Evolutionary conservation across 2,329 filamentous ascomycete species (phyloP).

Genomic region (Amauroascus verrucosus): DNA sequence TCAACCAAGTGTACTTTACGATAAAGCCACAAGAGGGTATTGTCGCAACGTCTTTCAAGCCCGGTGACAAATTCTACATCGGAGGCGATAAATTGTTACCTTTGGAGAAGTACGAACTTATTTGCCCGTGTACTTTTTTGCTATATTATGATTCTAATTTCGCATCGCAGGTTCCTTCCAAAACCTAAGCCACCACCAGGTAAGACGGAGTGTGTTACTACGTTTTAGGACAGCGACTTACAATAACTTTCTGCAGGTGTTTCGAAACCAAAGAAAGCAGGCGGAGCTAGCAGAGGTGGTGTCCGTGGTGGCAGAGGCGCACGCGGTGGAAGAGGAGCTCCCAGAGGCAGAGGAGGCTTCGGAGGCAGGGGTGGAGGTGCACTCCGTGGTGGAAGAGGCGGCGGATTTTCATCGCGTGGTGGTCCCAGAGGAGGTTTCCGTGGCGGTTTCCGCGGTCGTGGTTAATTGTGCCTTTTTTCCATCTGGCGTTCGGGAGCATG

Average conservation of each 20-base stretch:
- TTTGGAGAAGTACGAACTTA: constrained; percentile 57
- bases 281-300: constrained; percentile 46
- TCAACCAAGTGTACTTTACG: constrained; percentile 98
- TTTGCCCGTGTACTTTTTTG: constrained; percentile 9
- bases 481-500: constrained; percentile 19
- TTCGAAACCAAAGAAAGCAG: constrained; percentile 58
- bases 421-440: constrained; percentile 25
- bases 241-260: constrained; percentile 43
- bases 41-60: constrained; percentile 86
- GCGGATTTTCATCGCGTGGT: constrained; percentile 26
- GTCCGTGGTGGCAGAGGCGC: constrained; percentile 39
- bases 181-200: constrained; percentile 68
- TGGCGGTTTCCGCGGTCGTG: constrained; percentile 26
- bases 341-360: constrained; percentile 46
- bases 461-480: constrained; percentile 11
- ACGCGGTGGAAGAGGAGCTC: constrained; percentile 39
- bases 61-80: constrained; percentile 96
- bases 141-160: constrained; percentile 19
- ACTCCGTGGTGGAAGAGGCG: constrained; percentile 36
- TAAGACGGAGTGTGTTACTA: constrained; percentile 19
- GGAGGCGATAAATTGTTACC: constrained; percentile 88
- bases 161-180: constrained; percentile 60
- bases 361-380: constrained; percentile 35
- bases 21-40: constrained; percentile 96
- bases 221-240: constrained; percentile 18